A percentile compares a stretch with the other conserved stretches of the same genome.
Conservation (phyloP, 2,329 filamentous ascomycete genomes). For the Didymella glomerata region DNA sequence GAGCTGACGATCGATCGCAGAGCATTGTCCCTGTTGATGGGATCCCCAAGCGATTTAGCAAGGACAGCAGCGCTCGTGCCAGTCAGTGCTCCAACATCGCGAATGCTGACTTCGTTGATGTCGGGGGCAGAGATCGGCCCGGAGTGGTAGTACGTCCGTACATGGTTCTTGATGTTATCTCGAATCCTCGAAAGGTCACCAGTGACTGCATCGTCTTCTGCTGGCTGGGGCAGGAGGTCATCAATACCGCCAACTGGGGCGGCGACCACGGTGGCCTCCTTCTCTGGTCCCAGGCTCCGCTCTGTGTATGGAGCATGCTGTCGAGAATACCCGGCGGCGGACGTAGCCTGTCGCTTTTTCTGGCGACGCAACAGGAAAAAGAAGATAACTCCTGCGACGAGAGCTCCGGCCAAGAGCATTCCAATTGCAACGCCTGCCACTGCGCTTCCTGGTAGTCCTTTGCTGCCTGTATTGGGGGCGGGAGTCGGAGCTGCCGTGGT, state of each 20-base stretch:
- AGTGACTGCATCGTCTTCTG: slow-evolving; percentile 33
- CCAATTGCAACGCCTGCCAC: slow-evolving; percentile 34
- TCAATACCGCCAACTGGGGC: slow-evolving; percentile 15
- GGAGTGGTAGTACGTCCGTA: slow-evolving; percentile 32
- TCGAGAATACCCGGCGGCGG: background rate
- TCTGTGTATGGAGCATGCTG: background rate
- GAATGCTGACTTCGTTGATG: slow-evolving; percentile 20
- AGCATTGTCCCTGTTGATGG: slow-evolving; percentile 22
- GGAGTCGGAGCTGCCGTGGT: no score
- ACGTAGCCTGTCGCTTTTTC: slow-evolving; percentile 6
- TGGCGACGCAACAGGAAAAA: slow-evolving; percentile 28
- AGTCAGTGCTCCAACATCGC: slow-evolving; percentile 6
- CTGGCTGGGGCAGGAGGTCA: slow-evolving; percentile 34
- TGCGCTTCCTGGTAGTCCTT: slow-evolving; percentile 22
- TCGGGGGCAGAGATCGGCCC: slow-evolving; percentile 6
- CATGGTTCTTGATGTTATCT: slow-evolving; percentile 39
- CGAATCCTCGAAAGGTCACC: slow-evolving; percentile 33
- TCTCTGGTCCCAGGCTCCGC: slow-evolving; percentile 1
- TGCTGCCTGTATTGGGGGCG: background rate
- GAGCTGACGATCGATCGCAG: slow-evolving; percentile 31
- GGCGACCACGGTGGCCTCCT: slow-evolving; percentile 2
- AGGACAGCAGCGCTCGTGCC: background rate
- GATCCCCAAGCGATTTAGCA: slow-evolving; percentile 6
- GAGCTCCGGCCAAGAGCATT: slow-evolving; percentile 26
- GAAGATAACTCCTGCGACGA: slow-evolving; percentile 24